A percentile compares a stretch with the other conserved stretches of the same genome.
These are phyloP conservation scores for Quercus robur DNA, from an alignment of 306 rosid species.

Conservation along the genomic window DNA sequence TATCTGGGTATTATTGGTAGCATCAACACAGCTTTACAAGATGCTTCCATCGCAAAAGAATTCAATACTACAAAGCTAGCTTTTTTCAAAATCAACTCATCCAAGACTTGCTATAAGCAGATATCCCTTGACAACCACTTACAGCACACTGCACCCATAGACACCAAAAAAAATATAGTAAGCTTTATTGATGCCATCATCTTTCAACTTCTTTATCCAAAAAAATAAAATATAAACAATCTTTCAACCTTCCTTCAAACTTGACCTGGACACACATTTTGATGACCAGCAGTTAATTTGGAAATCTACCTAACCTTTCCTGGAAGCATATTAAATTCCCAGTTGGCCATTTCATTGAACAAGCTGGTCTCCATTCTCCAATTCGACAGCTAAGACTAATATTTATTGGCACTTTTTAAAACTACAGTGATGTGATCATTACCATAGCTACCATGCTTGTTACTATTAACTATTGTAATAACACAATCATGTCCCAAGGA, in stretches of 20 bases:
- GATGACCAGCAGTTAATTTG: neutral
- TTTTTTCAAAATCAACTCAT: constrained; percentile 30
- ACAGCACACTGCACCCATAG: constrained; percentile 28
- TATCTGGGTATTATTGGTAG: constrained; percentile 25
- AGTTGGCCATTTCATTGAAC: neutral
- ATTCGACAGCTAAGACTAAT: neutral
- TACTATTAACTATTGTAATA: no score
- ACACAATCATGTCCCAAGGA: no score
- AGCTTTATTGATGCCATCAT: neutral
- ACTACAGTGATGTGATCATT: neutral
- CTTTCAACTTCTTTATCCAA: no score
- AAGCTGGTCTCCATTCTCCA: neutral
- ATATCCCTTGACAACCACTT: constrained; percentile 25
- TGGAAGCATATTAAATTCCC: neutral
- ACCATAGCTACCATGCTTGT: neutral
- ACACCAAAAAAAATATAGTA: neutral
- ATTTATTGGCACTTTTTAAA: neutral
- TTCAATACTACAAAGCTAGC: constrained; percentile 28
- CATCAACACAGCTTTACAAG: constrained; percentile 50
- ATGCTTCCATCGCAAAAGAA: constrained; percentile 42
- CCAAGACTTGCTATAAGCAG: constrained; percentile 24
- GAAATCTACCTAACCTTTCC: neutral
- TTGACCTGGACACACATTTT: neutral
- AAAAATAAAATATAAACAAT: no score
- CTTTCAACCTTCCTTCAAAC: neutral